Conservation (phyloP, 1,284 basidiomycete species). For the Leucoagaricus sp. region DNA sequence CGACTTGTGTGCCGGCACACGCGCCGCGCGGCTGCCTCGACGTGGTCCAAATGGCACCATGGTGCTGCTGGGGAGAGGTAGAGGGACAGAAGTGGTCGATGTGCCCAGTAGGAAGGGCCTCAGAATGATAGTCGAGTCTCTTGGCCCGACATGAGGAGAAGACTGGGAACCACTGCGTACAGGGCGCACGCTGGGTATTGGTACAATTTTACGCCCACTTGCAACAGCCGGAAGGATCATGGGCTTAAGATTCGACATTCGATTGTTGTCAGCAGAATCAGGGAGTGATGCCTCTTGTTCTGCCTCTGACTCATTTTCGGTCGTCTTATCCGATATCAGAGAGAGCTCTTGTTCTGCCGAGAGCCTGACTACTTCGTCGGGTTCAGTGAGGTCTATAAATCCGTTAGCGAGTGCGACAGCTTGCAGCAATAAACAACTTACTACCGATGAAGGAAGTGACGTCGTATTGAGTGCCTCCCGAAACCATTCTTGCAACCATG, state of each 20-base stretch:
- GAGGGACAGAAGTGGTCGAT: conserved; percentile 17
- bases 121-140: conserved; percentile 20
- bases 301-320: not conserved
- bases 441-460: conserved; percentile 77
- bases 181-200: not conserved
- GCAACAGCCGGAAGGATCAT: conserved; percentile 12
- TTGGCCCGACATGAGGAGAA: not conserved
- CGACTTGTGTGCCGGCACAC: conserved; percentile 23
- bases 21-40: conserved; percentile 21
- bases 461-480: conserved; percentile 63
- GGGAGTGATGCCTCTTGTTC: not conserved
- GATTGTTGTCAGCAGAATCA: not conserved
- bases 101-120: conserved; percentile 32
- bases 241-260: not conserved
- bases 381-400: conserved; percentile 32
- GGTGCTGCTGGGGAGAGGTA: conserved; percentile 21
- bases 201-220: not conserved
- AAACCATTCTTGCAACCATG: conserved; percentile 33
- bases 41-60: conserved; percentile 31
- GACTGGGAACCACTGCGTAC: not conserved
- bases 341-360: not conserved
- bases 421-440: conserved; percentile 32
- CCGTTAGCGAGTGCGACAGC: not conserved
- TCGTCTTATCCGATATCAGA: not conserved
- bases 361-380: conserved; percentile 7